phyloP scores from a whole-genome alignment of 495 filamentous ascomycete species.

The Arthonia radiata region DNA sequence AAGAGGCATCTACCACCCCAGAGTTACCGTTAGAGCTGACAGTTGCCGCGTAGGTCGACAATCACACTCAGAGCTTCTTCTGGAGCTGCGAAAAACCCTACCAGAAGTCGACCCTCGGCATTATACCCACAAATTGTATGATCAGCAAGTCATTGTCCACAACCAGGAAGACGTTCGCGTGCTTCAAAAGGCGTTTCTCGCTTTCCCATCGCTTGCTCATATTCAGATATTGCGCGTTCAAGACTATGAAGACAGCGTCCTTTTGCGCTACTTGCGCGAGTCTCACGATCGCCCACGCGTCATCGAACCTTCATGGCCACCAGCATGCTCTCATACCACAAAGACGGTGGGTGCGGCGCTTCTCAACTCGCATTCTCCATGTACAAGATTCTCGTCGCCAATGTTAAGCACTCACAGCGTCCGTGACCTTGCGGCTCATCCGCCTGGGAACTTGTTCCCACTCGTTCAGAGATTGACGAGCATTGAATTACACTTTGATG shows the following conservation, averaged over 20 bases:
- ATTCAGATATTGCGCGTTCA: constrained; percentile 39
- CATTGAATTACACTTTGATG: constrained; percentile 27
- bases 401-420: constrained; percentile 38
- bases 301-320: constrained; percentile 30
- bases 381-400: constrained; percentile 34
- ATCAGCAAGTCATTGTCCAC: constrained; percentile 19
- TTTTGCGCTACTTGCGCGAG: constrained; percentile 21
- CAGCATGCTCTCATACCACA: constrained; percentile 36
- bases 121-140: constrained; percentile 16
- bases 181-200: constrained; percentile 28
- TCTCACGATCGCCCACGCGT: constrained; percentile 11
- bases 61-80: constrained; percentile 12
- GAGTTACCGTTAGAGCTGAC: background rate
- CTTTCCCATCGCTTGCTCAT: constrained; percentile 35
- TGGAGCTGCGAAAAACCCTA: constrained; percentile 8
- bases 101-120: constrained; percentile 13
- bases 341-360: constrained; percentile 32
- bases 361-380: constrained; percentile 25
- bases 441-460: constrained; percentile 21
- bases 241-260: constrained; percentile 28
- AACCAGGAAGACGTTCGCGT: constrained; percentile 17
- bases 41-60: constrained; percentile 9
- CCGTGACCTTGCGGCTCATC: constrained; percentile 21
- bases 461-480: constrained; percentile 30
- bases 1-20: constrained; percentile 1